These are phyloP conservation scores for Litchi chinensis DNA, from an alignment of 345 rosid species.

Conservation along the genomic window DNA sequence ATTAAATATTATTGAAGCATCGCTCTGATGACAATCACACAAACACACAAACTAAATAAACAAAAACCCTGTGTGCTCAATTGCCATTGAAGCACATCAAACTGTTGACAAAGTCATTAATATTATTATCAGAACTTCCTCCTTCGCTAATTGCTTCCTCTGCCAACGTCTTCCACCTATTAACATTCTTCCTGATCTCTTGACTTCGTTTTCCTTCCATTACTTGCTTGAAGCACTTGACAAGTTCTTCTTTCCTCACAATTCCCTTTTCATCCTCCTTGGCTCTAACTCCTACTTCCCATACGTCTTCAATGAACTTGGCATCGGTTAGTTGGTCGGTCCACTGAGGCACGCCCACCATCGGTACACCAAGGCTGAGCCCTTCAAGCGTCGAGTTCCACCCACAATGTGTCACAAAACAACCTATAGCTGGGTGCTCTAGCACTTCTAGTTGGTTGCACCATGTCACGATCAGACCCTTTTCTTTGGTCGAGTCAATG, in stretches of 20 bases:
- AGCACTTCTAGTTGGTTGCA: conserved; percentile 71
- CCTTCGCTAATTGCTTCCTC: conserved; percentile 56
- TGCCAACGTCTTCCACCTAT: conserved; percentile 57
- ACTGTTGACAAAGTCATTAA: conserved; percentile 49
- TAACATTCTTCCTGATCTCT: conserved; percentile 45
- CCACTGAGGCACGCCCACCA: conserved; percentile 71
- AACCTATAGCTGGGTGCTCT: conserved; percentile 49
- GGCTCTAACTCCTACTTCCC: conserved; percentile 64
- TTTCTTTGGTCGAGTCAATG: conserved; percentile 42
- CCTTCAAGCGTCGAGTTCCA: conserved; percentile 84
- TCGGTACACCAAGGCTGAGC: conserved; percentile 64
- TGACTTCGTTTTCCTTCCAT: conserved; percentile 56
- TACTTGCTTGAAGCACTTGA: conserved; percentile 59
- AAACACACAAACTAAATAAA: too few species aligned
- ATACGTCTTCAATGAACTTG: conserved; percentile 59
- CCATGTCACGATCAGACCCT: conserved; percentile 58
- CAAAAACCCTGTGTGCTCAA: too few species aligned
- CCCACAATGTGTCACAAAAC: conserved; percentile 75
- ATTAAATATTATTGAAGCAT: too few species aligned
- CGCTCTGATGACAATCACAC: too few species aligned
- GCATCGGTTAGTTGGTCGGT: conserved; percentile 70
- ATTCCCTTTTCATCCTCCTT: conserved; percentile 53
- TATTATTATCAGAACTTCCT: conserved; percentile 54
- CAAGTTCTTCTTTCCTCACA: conserved; percentile 54
- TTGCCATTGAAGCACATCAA: conserved; percentile 9